phyloP scores from a whole-genome alignment of 2,329 filamentous ascomycete genomes.

The Ophiostoma pallidulum region DNA sequence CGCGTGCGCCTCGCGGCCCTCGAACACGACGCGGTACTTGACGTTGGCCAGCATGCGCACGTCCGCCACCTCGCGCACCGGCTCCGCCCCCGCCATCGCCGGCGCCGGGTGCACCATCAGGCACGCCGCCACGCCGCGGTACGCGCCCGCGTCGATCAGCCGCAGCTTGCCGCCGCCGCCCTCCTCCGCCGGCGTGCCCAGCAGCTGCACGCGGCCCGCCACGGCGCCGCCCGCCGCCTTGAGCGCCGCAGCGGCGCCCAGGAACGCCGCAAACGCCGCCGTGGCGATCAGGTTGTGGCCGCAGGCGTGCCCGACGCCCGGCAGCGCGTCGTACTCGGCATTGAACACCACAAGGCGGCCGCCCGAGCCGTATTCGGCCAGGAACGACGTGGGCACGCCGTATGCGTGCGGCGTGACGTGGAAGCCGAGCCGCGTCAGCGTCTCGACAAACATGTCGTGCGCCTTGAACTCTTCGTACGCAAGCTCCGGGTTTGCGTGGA shows the following conservation, averaged over 20 bases:
- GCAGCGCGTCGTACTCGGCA: conserved; percentile 23
- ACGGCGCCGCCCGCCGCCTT: conserved; percentile 7
- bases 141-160: conserved; percentile 33
- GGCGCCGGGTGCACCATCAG: conserved; percentile 32
- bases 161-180: conserved; percentile 35
- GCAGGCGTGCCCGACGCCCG: conserved; percentile 31
- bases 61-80: conserved; percentile 14
- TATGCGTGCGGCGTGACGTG: conserved; percentile 38
- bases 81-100: conserved; percentile 11
- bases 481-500: conserved; percentile 37
- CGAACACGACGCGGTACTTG: conserved; percentile 27
- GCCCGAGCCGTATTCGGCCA: conserved; percentile 22
- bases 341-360: conserved; percentile 17
- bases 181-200: conserved; percentile 37
- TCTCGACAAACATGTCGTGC: conserved; percentile 36
- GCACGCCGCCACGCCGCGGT: conserved; percentile 26
- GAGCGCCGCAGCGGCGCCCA: conserved; percentile 24
- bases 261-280: conserved; percentile 26
- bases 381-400: conserved; percentile 42
- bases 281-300: conserved; percentile 36
- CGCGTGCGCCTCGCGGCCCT: conserved; percentile 34
- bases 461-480: conserved; percentile 41
- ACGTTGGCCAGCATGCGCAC: conserved; percentile 17
- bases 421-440: conserved; percentile 35
- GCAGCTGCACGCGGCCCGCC: conserved; percentile 21